Conservation (phyloP, 2,329 filamentous ascomycete genomes). For the Nemania sp. region DNA sequence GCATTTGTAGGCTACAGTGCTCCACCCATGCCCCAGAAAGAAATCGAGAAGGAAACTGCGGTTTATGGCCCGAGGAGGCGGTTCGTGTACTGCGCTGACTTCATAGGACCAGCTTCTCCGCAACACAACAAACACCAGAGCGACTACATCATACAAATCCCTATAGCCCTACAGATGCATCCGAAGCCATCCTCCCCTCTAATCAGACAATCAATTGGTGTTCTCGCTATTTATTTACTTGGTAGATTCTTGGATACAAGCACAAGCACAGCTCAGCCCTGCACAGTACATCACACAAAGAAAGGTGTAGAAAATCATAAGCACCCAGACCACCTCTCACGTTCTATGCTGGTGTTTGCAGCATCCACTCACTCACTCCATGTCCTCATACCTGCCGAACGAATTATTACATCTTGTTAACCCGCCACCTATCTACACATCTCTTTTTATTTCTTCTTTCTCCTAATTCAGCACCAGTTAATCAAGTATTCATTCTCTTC, state of each 20-base stretch:
- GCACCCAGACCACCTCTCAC: neutral
- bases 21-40: no score
- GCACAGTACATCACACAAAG: no score
- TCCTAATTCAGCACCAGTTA: neutral
- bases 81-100: neutral
- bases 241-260: neutral
- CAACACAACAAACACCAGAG: conserved; percentile 1
- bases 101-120: neutral
- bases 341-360: neutral
- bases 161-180: neutral
- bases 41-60: neutral
- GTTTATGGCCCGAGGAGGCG: no score
- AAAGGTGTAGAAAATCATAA: conserved; percentile 3
- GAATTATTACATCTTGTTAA: neutral
- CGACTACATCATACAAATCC: neutral
- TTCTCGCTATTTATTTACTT: neutral
- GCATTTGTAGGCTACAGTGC: neutral
- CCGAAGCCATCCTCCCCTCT: neutral
- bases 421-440: neutral
- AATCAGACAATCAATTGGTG: neutral
- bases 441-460: neutral
- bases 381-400: neutral
- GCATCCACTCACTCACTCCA: neutral
- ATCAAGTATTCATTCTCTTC: neutral
- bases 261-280: neutral